Percentiles rank a stretch among this genome's conserved stretches.
phyloP scores from a whole-genome alignment of 495 filamentous ascomycete genomes.

The Thermothielavioides terrestris region DNA sequence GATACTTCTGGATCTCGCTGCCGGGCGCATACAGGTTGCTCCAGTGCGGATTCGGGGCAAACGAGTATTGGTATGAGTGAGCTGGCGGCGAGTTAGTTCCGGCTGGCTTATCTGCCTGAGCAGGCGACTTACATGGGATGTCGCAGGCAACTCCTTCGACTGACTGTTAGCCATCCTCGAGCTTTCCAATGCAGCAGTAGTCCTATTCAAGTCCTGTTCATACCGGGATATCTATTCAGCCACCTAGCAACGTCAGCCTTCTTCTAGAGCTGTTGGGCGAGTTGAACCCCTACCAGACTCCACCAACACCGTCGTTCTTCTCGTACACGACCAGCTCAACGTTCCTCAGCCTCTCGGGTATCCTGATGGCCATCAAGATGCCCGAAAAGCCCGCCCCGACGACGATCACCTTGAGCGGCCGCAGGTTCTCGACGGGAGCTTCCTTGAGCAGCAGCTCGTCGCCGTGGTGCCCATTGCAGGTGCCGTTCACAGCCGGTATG shows the following conservation, averaged over 20 bases:
- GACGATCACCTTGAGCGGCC: slow-evolving; percentile 39
- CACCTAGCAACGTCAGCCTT: slow-evolving; percentile 17
- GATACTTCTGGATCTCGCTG: slow-evolving; percentile 54
- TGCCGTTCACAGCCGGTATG: background rate
- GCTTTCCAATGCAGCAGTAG: too few relatives aligned
- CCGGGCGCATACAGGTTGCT: slow-evolving; percentile 56
- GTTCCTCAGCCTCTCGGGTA: slow-evolving; percentile 36
- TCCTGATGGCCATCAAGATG: slow-evolving; percentile 37
- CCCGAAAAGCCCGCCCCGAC: slow-evolving; percentile 45
- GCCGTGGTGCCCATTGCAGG: background rate
- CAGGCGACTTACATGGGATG: slow-evolving; percentile 26
- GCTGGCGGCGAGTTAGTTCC: slow-evolving; percentile 17
- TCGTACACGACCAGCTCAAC: slow-evolving; percentile 38
- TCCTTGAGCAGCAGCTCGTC: slow-evolving; percentile 30
- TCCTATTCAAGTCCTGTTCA: background rate
- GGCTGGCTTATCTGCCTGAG: background rate
- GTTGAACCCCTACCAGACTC: slow-evolving; percentile 28
- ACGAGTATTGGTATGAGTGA: slow-evolving; percentile 57
- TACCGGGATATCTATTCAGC: slow-evolving; percentile 39
- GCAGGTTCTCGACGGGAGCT: slow-evolving; percentile 35
- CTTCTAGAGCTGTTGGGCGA: background rate
- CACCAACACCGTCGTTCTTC: slow-evolving; percentile 34
- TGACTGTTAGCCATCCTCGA: background rate
- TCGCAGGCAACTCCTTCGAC: slow-evolving; percentile 35
- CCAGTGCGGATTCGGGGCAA: slow-evolving; percentile 58